A percentile compares a stretch with the other conserved stretches of the same genome.
phyloP scores from a whole-genome alignment of 1,284 basidiomycete genomes.

The Mrakiaceae sp. region DNA sequence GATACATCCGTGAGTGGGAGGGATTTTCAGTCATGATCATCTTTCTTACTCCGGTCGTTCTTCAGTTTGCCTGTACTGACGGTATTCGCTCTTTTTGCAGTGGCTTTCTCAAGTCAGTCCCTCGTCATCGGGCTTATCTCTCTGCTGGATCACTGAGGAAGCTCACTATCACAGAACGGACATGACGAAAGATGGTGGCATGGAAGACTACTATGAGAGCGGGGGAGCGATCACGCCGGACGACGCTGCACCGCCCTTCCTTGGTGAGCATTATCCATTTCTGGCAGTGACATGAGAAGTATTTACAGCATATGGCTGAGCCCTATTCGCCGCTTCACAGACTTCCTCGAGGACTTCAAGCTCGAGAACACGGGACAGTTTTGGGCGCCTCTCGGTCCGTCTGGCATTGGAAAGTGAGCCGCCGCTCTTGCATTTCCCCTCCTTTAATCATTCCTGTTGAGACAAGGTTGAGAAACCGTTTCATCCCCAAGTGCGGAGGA shows the following conservation, averaged over 20 bases:
- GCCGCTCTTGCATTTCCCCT: not conserved
- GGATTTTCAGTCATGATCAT: constrained; percentile 29
- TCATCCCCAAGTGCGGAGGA: constrained; percentile 25
- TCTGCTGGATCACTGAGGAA: constrained; percentile 22
- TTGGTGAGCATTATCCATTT: constrained; percentile 20
- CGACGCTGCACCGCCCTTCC: constrained; percentile 34
- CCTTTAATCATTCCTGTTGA: not conserved
- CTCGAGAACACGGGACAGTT: constrained; percentile 37
- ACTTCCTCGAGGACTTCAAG: constrained; percentile 35
- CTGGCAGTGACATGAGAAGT: constrained; percentile 23
- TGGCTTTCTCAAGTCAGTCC: constrained; percentile 28
- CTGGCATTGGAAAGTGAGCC: constrained; percentile 24
- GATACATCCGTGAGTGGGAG: constrained; percentile 26
- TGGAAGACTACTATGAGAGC: constrained; percentile 39
- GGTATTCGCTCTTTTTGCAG: not conserved
- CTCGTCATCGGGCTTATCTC: constrained; percentile 26
- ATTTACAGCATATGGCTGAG: not conserved
- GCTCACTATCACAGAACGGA: constrained; percentile 25
- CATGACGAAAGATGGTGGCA: constrained; percentile 39
- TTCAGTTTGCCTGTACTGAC: not conserved
- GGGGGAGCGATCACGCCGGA: constrained; percentile 40
- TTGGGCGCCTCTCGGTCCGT: constrained; percentile 40
- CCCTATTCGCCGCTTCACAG: constrained; percentile 20
- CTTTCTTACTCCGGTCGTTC: not conserved
- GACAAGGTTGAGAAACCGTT: too few relatives aligned